phyloP scores from a whole-genome alignment of 192 early-diverging fungal species.

The Coemansia sp. region DNA sequence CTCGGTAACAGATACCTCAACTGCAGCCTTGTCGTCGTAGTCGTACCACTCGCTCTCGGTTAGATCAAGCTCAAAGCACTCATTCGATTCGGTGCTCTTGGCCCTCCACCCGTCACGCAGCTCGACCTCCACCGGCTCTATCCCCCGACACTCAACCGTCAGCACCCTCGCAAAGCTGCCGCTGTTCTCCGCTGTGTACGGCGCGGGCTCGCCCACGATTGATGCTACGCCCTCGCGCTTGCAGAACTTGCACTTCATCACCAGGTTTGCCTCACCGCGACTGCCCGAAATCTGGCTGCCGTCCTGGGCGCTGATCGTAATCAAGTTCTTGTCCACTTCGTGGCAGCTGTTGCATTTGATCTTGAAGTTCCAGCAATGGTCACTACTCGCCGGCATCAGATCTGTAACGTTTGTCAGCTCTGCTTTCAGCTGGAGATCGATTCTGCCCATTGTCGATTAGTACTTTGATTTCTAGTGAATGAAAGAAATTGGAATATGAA shows the following conservation, averaged over 20 bases:
- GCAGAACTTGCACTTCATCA: slow-evolving; percentile 92
- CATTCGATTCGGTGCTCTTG: slow-evolving; percentile 67
- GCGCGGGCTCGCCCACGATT: slow-evolving; percentile 21
- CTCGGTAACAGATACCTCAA: slow-evolving; percentile 43
- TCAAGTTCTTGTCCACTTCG: slow-evolving; percentile 64
- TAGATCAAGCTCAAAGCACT: slow-evolving; percentile 78
- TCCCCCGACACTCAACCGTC: slow-evolving; percentile 77
- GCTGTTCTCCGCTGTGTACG: slow-evolving; percentile 55
- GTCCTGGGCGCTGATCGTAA: slow-evolving; percentile 49
- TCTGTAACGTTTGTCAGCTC: slow-evolving; percentile 81
- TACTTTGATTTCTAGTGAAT: neutral
- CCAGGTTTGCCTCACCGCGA: slow-evolving; percentile 80
- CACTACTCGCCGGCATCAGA: slow-evolving; percentile 56
- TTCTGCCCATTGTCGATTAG: neutral
- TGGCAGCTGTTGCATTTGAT: slow-evolving; percentile 79
- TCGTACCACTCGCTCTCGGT: slow-evolving; percentile 84
- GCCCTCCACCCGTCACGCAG: slow-evolving; percentile 66
- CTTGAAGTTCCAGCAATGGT: slow-evolving; percentile 71
- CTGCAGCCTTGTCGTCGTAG: slow-evolving; percentile 73
- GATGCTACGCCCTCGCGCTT: slow-evolving; percentile 69
- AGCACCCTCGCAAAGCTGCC: slow-evolving; percentile 64
- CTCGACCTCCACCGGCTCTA: slow-evolving; percentile 79
- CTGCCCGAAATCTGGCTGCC: slow-evolving; percentile 65
- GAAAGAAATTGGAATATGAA: neutral
- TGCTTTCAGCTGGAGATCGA: slow-evolving; percentile 70